A percentile compares a stretch with the other conserved stretches of the same genome.
Evolutionary conservation across 352 stramenopile species (phyloP).

Genomic region (Blastocystis sp.): DNA sequence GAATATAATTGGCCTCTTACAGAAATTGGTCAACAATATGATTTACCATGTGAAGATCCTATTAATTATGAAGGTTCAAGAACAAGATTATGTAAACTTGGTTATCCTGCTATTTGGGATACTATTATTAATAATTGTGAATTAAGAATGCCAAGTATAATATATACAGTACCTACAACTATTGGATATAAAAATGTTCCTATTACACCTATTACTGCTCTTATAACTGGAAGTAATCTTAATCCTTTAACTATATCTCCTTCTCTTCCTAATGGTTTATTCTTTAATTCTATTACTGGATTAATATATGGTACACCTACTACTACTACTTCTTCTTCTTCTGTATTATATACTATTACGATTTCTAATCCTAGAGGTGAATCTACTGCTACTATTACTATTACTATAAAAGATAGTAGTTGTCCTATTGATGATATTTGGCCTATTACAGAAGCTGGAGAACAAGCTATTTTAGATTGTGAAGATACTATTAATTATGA

Average conservation of each 20-base stretch:
- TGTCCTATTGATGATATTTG: too few species aligned
- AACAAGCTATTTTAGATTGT: too few species aligned
- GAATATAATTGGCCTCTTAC: constrained; percentile 15
- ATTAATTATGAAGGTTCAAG: constrained; percentile 20
- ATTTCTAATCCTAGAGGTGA: too few species aligned
- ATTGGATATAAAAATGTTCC: constrained; percentile 23
- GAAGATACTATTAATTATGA: constrained; percentile 6
- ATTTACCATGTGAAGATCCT: too few species aligned
- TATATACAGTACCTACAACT: constrained; percentile 6
- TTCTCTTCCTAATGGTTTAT: constrained; percentile 1
- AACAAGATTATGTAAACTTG: constrained; percentile 6
- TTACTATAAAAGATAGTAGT: too few species aligned
- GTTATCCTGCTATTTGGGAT: constrained; percentile 11
- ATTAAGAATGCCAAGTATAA: constrained; percentile 20
- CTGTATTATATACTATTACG: too few species aligned
- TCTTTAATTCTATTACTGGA: constrained; percentile 13
- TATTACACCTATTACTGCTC: constrained; percentile 23
- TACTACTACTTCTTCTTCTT: neutral
- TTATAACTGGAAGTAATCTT: constrained; percentile 9
- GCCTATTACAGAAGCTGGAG: too few species aligned
- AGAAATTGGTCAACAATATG: too few species aligned
- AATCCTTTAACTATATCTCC: constrained; percentile 9
- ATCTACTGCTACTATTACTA: too few species aligned
- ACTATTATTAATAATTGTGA: constrained; percentile 17
- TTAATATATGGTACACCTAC: constrained; percentile 17